Conservation (phyloP, 2,329 filamentous ascomycete species). For the Trichoderma pleuroti region DNA sequence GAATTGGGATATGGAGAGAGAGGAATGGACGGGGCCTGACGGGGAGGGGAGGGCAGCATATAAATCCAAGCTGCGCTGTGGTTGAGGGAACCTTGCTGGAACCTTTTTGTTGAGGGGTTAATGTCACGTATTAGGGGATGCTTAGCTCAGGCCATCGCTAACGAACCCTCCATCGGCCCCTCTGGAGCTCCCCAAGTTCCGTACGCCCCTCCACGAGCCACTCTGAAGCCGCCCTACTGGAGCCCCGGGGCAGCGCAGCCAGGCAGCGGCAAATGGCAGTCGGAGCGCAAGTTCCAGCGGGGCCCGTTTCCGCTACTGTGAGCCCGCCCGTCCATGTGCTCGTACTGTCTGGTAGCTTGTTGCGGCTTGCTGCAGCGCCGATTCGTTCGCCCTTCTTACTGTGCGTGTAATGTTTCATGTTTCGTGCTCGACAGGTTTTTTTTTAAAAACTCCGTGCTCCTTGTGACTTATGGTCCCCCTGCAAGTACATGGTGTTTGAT, state of each 20-base stretch:
- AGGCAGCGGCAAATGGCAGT: slow-evolving; percentile 8
- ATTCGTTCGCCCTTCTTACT: background rate
- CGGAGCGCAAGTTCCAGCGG: slow-evolving; percentile 17
- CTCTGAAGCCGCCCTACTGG: slow-evolving; percentile 3
- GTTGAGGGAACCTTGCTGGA: slow-evolving; percentile 18
- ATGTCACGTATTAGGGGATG: slow-evolving; percentile 27
- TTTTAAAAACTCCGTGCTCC: background rate
- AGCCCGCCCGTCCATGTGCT: background rate
- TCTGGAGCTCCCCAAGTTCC: slow-evolving; percentile 6
- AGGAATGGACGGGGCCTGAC: slow-evolving; percentile 26
- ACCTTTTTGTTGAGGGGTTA: slow-evolving; percentile 31
- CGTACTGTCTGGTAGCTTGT: background rate
- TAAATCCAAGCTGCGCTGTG: slow-evolving; percentile 21
- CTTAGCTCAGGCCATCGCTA: background rate
- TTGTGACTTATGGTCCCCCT: background rate
- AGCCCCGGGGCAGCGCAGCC: slow-evolving; percentile 3
- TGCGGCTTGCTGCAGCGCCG: background rate
- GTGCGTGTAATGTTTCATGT: background rate
- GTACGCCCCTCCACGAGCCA: slow-evolving; percentile 8
- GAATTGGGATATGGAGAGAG: slow-evolving; percentile 20
- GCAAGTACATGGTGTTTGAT: background rate
- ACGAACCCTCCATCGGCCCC: background rate
- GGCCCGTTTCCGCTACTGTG: background rate
- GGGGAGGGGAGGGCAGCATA: slow-evolving; percentile 23
- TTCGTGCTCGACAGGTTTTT: background rate